Conservation (phyloP, 192 early-diverging fungal species). For the Entomortierella beljakovae region DNA sequence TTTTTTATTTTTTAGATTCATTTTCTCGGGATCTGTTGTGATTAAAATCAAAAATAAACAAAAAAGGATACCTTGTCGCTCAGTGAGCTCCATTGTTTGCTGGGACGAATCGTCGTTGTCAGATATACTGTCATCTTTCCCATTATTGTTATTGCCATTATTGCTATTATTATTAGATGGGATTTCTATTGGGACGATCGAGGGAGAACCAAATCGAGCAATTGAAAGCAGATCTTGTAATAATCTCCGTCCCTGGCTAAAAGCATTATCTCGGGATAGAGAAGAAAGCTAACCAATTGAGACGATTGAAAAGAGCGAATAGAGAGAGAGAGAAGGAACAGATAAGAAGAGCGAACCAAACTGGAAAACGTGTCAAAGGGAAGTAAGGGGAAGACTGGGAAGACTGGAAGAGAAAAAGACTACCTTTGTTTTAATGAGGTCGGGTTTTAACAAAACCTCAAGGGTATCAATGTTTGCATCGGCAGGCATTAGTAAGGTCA, state of each 20-base stretch:
- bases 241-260: slow-evolving; percentile 23
- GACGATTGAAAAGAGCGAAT: background rate
- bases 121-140: background rate
- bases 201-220: slow-evolving; percentile 32
- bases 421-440: slow-evolving; percentile 38
- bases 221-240: slow-evolving; percentile 41
- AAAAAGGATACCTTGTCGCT: slow-evolving; percentile 35
- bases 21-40: no score
- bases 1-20: no score
- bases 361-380: background rate
- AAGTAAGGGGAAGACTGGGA: background rate
- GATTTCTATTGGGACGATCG: slow-evolving; percentile 18
- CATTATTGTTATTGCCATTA: background rate
- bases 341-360: background rate
- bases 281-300: slow-evolving; percentile 11
- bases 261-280: slow-evolving; percentile 6
- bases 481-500: background rate
- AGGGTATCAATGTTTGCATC: slow-evolving; percentile 33
- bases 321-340: no score
- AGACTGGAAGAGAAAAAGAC: background rate
- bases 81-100: slow-evolving; percentile 47
- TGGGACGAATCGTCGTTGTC: slow-evolving; percentile 14
- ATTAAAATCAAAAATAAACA: background rate
- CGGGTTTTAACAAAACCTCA: slow-evolving; percentile 41
- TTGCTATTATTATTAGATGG: slow-evolving; percentile 3